phyloP scores from a whole-genome alignment of 1,284 basidiomycete genomes.

The Laetiporus sulphureus region DNA sequence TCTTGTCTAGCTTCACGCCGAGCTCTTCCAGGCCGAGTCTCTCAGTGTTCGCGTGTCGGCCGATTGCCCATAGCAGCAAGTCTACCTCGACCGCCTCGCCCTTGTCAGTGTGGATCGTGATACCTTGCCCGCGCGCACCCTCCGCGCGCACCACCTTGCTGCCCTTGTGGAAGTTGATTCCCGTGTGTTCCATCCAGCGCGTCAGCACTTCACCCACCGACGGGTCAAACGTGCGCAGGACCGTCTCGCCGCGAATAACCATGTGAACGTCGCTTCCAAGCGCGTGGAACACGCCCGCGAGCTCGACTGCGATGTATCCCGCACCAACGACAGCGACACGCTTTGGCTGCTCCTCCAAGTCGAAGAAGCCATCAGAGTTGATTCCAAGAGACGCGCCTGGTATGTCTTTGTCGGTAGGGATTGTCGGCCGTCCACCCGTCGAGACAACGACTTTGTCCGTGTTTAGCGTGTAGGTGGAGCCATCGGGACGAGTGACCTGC shows the following conservation, averaged over 20 bases:
- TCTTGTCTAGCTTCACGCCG: conserved; percentile 72
- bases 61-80: conserved; percentile 91
- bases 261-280: conserved; percentile 89
- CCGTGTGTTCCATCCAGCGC: conserved; percentile 93
- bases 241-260: conserved; percentile 84
- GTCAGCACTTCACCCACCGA: conserved; percentile 81
- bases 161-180: conserved; percentile 80
- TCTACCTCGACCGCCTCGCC: conserved; percentile 85
- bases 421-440: conserved; percentile 80
- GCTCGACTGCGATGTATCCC: conserved; percentile 96
- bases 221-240: conserved; percentile 92
- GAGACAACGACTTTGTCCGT: conserved; percentile 80
- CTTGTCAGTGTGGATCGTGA: conserved; percentile 65
- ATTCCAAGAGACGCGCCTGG: conserved; percentile 90
- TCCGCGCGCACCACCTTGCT: conserved; percentile 76
- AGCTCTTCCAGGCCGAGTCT: conserved; percentile 74
- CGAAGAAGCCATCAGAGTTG: conserved; percentile 96
- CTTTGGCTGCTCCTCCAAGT: conserved; percentile 84
- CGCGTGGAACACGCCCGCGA: conserved; percentile 84
- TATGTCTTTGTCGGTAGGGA: conserved; percentile 77
- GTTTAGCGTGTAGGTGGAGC: conserved; percentile 58
- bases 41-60: conserved; percentile 78
- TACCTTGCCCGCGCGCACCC: conserved; percentile 57
- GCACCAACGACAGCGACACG: conserved; percentile 93
- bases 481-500: conserved; percentile 62